Evolutionary conservation across 257 asterid genomes (phyloP), one percentile per base, ranked within the genome.

Genomic region (Primulina tabacum): DNA sequence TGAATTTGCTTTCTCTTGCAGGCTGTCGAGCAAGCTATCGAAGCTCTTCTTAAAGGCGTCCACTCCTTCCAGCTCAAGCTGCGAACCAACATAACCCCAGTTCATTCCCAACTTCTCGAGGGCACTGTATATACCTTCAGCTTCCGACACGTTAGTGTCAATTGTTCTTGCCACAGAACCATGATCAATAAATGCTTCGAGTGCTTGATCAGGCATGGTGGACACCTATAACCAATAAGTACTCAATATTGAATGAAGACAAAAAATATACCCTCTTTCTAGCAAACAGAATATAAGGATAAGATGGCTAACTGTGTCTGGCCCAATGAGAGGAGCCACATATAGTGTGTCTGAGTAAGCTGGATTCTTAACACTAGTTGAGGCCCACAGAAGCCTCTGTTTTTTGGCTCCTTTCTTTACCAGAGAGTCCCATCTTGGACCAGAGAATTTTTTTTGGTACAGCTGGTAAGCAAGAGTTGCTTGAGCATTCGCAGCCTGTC

Each of bases 151-250:
- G 29, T 91, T 91, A n/a, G 98, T 37, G 62, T 94, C 99, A 8
- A 94, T 94, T 0, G 99, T 94, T 86, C 99, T 88, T 79, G 84
- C 92, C 70, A 94, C 97, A 0, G 83, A 60, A 62, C 99, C 99
- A 33, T 94, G 99, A 74, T 94, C 96, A 0, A 94, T 60, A 75
- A 94, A 94, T 69, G 99, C 99, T 71, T 71, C 86, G 57, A 94
- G 97, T n/a, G 99, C 99, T 82, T 91, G 98, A 72, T 94, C 99
- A 2, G 99, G 99, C 99, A 94, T 94, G 55, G 99, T 94, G 4
- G 98, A 91, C 64, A 94, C 99, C 99, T 94, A 57, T 33, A 43
- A 47, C 10, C 8, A 47, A 29, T 37, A 65, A 65, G 30, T 5
- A 55, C 62, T 38, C 21, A 4, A 37, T n/a, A 53, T 40, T 12